Evolutionary conservation across 208 protist species (phyloP), one percentile per base, ranked within the genome.

Genomic region (Acanthamoeba sp.): DNA sequence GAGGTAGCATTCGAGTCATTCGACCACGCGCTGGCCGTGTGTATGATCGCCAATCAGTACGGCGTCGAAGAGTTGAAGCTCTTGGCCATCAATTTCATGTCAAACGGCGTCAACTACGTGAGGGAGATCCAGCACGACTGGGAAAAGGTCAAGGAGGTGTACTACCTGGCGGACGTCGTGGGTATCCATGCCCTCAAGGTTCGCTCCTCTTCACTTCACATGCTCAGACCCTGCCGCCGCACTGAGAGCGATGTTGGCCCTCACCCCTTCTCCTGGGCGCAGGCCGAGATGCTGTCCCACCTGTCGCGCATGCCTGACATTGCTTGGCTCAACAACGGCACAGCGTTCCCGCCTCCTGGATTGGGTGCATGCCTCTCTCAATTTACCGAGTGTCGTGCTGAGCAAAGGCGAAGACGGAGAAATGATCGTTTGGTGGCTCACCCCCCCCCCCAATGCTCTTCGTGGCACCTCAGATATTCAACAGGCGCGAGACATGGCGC

Each of bases 1-100:
- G 84, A 66, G 20, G 18, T 91, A 7, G 18, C 12, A 12, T 91
- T 91, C 40, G 55, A 62, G 29, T 91, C 84, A 27, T 20, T 91
- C 12, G 84, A 91, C 12, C 84, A 91, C 59, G 84, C 84, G 40
- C 55, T 91, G 29, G 50, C 84, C 22, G 36, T 93, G 34, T 59
- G 45, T n/a, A 48, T 93, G 55, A 5, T 48, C 22, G 89, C 89
- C 45, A 76, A 93, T 36, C 89, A 93, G 64, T 93, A 93, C 66
- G 62, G 64, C 10, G 89, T 80, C 1, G 89, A 80, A 3, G 89
- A 93, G 24, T 40, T 93, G 5, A 55, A 52, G 36, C 24, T 32
- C 18, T 16, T 36, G 40, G 89, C 64, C 36, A 32, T 40, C 10
- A 34, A n/a, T 32, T 80, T 45, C 40, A 42, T 64, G 57, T 73